phyloP scores from a whole-genome alignment of 441 rosid genomes.

The Macaranga tanarius region DNA sequence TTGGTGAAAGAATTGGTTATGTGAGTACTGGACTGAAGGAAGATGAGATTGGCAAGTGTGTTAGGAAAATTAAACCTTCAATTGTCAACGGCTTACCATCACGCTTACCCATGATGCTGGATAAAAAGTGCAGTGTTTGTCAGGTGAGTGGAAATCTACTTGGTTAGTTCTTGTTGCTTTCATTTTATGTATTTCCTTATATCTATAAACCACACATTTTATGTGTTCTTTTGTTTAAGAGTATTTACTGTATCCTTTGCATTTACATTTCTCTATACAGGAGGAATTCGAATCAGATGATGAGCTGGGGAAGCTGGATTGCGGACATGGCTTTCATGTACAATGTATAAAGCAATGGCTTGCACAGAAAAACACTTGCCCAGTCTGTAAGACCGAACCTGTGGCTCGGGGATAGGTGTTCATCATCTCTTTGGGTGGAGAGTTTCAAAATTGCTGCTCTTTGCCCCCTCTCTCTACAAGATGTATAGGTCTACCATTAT shows the following conservation, averaged over 20 bases:
- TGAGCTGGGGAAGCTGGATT: slow-evolving; percentile 66
- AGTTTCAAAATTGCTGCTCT: slow-evolving; percentile 8
- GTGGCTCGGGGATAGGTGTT: slow-evolving; percentile 37
- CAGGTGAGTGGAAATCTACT: slow-evolving; percentile 48
- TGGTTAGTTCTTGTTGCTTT: neutral
- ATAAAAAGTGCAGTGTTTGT: slow-evolving; percentile 81
- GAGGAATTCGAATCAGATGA: slow-evolving; percentile 72
- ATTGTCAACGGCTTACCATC: slow-evolving; percentile 33
- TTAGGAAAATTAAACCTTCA: slow-evolving; percentile 52
- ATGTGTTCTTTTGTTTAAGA: too few relatives aligned
- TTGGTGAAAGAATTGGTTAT: slow-evolving; percentile 82
- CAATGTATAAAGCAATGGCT: slow-evolving; percentile 91
- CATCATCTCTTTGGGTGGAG: neutral
- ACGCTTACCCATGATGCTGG: slow-evolving; percentile 33
- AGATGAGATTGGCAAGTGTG: slow-evolving; percentile 63
- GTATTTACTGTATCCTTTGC: too few relatives aligned
- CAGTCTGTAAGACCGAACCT: slow-evolving; percentile 66
- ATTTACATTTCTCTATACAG: slow-evolving; percentile 29
- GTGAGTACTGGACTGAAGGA: slow-evolving; percentile 84
- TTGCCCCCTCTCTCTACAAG: slow-evolving; percentile 12
- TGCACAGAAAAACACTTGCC: slow-evolving; percentile 69
- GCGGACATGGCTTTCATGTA: slow-evolving; percentile 81
- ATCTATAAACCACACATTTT: too few relatives aligned
- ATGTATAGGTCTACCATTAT: slow-evolving; percentile 33
- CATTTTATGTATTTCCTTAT: neutral